Percentiles rank a stretch among this genome's conserved stretches.
phyloP scores from a whole-genome alignment of 1,139 yeast species.

The Magnusiomyces clavatus region DNA sequence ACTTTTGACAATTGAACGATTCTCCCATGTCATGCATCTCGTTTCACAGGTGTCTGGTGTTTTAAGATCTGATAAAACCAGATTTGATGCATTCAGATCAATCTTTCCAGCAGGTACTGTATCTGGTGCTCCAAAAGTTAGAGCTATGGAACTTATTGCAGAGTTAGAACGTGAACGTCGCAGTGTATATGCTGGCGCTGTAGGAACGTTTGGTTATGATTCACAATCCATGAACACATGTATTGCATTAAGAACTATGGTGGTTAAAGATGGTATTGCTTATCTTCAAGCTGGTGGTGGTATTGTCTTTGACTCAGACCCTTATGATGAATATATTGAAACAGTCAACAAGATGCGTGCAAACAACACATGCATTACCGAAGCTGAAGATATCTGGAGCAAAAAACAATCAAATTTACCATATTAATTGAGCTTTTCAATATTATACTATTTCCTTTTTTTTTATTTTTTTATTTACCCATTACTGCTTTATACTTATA shows the following conservation, averaged over 20 bases:
- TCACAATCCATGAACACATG: constrained; percentile 93
- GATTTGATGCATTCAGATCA: constrained; percentile 95
- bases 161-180: constrained; percentile 87
- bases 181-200: constrained; percentile 98
- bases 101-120: constrained; percentile 99
- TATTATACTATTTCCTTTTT: background rate
- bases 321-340: constrained; percentile 89
- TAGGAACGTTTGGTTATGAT: constrained; percentile 97
- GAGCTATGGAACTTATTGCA: constrained; percentile 90
- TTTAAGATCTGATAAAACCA: constrained; percentile 68
- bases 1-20: constrained; percentile 80
- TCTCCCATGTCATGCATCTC: constrained; percentile 95
- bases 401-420: constrained; percentile 21
- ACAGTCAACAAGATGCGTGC: constrained; percentile 97
- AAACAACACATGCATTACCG: constrained; percentile 77
- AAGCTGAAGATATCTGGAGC: constrained; percentile 80
- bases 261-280: constrained; percentile 80
- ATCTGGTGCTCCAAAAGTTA: constrained; percentile 95
- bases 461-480: background rate
- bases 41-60: constrained; percentile 94
- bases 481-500: no score
- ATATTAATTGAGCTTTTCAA: background rate
- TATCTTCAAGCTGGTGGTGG: constrained; percentile 99
- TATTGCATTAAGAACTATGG: constrained; percentile 95
- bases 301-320: constrained; percentile 90